A percentile compares a stretch with the other conserved stretches of the same genome.
phyloP scores from a whole-genome alignment of 169 alveolate species.

The Plasmodium coatneyi region DNA sequence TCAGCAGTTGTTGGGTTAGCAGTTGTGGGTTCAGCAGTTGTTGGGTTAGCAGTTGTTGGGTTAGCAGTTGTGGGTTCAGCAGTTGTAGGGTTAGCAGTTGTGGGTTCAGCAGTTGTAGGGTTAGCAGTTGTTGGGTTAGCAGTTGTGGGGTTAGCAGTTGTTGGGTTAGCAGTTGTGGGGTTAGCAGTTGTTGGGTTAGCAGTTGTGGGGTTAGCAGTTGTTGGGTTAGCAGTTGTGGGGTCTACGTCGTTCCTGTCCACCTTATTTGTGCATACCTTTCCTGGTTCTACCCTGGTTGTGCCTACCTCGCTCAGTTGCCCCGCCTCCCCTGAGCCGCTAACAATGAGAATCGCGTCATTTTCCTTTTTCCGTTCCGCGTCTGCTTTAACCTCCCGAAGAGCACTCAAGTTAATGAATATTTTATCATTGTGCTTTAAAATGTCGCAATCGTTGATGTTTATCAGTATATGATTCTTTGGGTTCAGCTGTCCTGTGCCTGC shows the following conservation, averaged over 20 bases:
- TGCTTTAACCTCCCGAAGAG: not conserved
- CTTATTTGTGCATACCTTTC: not conserved
- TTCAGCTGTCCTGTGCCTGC: not conserved
- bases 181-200: not conserved
- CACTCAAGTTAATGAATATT: conserved; percentile 37
- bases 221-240: too few relatives aligned
- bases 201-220: too few relatives aligned
- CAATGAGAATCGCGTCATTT: conserved; percentile 3
- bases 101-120: too few relatives aligned
- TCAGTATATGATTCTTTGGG: conserved; percentile 46
- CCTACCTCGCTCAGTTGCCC: not conserved
- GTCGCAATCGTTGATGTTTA: conserved; percentile 47
- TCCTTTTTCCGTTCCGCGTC: not conserved
- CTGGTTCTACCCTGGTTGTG: not conserved
- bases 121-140: not conserved
- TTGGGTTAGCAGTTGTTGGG: not conserved
- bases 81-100: not conserved
- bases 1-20: not conserved
- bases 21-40: too few relatives aligned
- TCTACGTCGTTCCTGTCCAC: not conserved
- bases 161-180: not conserved
- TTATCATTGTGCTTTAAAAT: conserved; percentile 56
- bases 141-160: not conserved
- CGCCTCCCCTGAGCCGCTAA: not conserved
- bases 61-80: not conserved